A percentile compares a stretch with the other conserved stretches of the same genome.
Conservation (phyloP, 768 basidiomycete species). For the Leccinum aurantiacum region DNA sequence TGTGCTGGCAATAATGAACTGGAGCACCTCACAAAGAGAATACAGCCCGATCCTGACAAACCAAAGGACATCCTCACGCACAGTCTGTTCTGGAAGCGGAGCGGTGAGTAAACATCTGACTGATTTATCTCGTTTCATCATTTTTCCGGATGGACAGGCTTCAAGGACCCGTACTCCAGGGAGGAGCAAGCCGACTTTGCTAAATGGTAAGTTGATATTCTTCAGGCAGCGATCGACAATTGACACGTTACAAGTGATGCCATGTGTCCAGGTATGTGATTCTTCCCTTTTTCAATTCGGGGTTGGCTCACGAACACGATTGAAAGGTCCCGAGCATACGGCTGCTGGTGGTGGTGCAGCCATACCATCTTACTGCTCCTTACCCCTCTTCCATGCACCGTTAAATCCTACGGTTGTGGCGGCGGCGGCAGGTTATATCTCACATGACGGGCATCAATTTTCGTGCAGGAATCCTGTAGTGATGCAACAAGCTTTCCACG, state of each 20-base stretch:
- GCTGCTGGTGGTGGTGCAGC: conserved; percentile 37
- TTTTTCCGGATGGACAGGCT: conserved; percentile 37
- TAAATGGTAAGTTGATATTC: conserved; percentile 44
- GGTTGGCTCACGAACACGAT: neutral
- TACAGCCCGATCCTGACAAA: conserved; percentile 47
- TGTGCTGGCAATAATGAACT: conserved; percentile 44
- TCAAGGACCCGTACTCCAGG: conserved; percentile 63
- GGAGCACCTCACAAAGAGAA: conserved; percentile 43
- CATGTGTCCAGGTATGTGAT: conserved; percentile 47
- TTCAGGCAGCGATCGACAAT: neutral
- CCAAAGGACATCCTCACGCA: conserved; percentile 58
- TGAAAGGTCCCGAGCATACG: conserved; percentile 51
- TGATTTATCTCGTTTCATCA: neutral
- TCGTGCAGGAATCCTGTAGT: conserved; percentile 52
- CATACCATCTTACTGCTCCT: conserved; percentile 52
- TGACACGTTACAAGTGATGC: conserved; percentile 38
- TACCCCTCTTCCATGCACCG: conserved; percentile 53
- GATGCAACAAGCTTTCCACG: conserved; percentile 56
- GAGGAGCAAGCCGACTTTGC: conserved; percentile 54
- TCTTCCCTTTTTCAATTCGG: neutral
- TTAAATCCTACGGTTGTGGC: conserved; percentile 26
- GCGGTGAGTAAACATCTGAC: conserved; percentile 36
- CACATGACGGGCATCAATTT: conserved; percentile 57
- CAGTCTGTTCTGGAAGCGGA: conserved; percentile 55
- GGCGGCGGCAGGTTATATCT: conserved; percentile 46